Conservation (phyloP, 371 early-diverging fungal genomes). For the Zopfochytrium polystomum region DNA sequence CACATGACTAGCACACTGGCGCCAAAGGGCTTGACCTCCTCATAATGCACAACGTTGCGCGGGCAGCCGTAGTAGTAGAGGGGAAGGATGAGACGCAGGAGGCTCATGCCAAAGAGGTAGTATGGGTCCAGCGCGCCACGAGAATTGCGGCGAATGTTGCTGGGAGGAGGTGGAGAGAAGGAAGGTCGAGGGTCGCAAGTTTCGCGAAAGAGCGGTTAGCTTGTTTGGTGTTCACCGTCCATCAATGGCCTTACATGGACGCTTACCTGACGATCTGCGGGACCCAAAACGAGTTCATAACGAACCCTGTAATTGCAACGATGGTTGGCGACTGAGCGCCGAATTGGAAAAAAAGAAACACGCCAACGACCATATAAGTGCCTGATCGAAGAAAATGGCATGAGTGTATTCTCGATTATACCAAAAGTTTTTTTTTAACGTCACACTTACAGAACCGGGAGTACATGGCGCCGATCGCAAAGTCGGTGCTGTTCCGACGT, state of each 20-base stretch:
- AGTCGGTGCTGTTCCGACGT: constrained; percentile 52
- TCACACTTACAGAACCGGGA: constrained; percentile 54
- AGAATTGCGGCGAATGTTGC: constrained; percentile 26
- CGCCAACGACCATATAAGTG: constrained; percentile 56
- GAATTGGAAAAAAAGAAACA: constrained; percentile 66
- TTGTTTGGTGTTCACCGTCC: background rate
- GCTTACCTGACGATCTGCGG: constrained; percentile 64
- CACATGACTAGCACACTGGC: constrained; percentile 49
- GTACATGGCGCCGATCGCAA: constrained; percentile 42
- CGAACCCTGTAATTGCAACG: constrained; percentile 48
- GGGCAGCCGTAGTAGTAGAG: constrained; percentile 67
- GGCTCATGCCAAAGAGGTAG: constrained; percentile 64
- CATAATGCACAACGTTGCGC: constrained; percentile 49
- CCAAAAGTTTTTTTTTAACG: background rate
- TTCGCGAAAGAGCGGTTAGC: background rate
- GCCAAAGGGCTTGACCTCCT: constrained; percentile 45
- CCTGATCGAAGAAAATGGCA: constrained; percentile 37
- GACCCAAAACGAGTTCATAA: constrained; percentile 72
- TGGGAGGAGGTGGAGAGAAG: constrained; percentile 59
- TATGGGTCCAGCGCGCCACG: constrained; percentile 11
- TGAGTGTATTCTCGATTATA: background rate
- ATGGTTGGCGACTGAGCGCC: constrained; percentile 52
- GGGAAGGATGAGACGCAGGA: constrained; percentile 59
- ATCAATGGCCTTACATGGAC: too few species aligned
- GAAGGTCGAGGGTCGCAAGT: background rate